These are phyloP conservation scores for Sporothrix protearum DNA, from an alignment of 2,329 filamentous ascomycete genomes.

Conservation along the genomic window DNA sequence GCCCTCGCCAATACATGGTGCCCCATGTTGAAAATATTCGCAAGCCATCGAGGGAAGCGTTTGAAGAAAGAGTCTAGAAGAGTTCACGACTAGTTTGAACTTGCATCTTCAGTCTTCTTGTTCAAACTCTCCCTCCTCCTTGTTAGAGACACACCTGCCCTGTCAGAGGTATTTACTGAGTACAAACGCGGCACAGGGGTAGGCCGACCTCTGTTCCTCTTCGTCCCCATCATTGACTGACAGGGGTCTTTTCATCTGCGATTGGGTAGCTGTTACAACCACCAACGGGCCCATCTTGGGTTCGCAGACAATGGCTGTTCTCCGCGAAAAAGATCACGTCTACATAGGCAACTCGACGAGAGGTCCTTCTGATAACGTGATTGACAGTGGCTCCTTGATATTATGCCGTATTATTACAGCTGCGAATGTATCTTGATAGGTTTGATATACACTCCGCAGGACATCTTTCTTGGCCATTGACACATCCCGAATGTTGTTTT, in stretches of 20 bases:
- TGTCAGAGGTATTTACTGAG: no score
- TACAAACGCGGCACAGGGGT: neutral
- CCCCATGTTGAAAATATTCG: neutral
- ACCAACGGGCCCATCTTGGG: neutral
- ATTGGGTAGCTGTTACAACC: conserved; percentile 8
- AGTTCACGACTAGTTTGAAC: neutral
- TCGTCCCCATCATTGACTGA: neutral
- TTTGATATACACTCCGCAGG: neutral
- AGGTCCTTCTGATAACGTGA: neutral
- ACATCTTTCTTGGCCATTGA: neutral
- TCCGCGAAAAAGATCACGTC: neutral
- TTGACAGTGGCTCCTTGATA: neutral
- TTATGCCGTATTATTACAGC: neutral
- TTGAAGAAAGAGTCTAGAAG: neutral
- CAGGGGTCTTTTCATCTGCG: conserved; percentile 13
- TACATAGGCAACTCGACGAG: neutral
- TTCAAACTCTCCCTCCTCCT: neutral
- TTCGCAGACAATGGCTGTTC: neutral
- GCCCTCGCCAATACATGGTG: neutral
- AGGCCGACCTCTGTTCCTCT: neutral
- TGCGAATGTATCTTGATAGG: neutral
- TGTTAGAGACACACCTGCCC: neutral
- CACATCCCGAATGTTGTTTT: neutral
- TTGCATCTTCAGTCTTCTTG: neutral
- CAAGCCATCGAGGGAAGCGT: neutral